Evolutionary conservation across 2,329 filamentous ascomycete genomes (phyloP).

Genomic region (Venturia effusa): DNA sequence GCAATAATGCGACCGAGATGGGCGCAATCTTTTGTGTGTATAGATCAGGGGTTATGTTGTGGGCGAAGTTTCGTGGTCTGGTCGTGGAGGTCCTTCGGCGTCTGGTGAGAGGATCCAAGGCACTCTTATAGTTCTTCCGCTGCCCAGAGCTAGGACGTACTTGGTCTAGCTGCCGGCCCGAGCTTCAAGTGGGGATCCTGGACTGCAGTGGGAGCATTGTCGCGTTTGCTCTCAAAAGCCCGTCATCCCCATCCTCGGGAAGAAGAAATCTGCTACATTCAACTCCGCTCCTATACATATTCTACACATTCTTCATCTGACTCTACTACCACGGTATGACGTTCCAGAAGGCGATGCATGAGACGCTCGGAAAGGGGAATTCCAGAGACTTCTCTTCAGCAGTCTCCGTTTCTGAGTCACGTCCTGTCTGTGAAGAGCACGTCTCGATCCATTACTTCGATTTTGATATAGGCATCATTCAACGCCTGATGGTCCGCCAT

Average conservation of each 20-base stretch:
- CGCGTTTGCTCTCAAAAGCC: too few relatives aligned
- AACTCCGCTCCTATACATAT: not conserved
- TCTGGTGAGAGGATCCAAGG: not conserved
- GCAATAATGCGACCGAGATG: not conserved
- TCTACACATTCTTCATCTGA: not conserved
- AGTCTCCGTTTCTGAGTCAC: not conserved
- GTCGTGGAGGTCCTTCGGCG: not conserved
- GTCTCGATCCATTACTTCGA: too few relatives aligned
- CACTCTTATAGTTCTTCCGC: not conserved
- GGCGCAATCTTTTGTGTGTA: too few relatives aligned
- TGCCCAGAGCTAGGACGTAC: not conserved
- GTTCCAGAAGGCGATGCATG: not conserved
- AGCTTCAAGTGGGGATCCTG: not conserved
- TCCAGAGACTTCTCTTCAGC: not conserved
- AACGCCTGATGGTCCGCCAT: not conserved
- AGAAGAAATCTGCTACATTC: not conserved
- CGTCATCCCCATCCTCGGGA: too few relatives aligned
- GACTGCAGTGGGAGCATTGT: too few relatives aligned
- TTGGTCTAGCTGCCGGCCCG: not conserved
- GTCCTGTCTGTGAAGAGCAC: not conserved
- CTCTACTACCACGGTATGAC: not conserved
- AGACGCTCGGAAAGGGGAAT: too few relatives aligned
- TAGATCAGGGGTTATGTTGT: not conserved
- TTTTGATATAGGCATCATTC: too few relatives aligned
- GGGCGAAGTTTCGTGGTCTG: not conserved